Evolutionary conservation across 805 yeast genomes (phyloP).

Genomic region (Sugiyamaella floridensis): DNA sequence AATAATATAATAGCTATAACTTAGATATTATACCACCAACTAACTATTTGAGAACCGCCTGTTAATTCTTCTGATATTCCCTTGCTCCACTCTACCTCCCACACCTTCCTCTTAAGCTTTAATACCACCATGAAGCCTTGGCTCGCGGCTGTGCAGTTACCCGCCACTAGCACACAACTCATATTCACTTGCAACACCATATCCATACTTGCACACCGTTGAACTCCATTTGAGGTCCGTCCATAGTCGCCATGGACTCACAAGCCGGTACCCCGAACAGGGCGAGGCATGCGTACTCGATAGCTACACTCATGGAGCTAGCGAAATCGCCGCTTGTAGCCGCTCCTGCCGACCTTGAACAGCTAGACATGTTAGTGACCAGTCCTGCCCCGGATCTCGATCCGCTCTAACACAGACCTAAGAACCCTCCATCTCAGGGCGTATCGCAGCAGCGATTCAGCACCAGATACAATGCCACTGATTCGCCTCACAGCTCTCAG

Average conservation of each 20-base stretch:
- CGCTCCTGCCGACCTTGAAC: constrained; percentile 9
- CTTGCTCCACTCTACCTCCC: not conserved
- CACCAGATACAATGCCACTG: not conserved
- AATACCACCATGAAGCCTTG: no score
- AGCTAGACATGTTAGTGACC: not conserved
- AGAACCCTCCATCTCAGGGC: no score
- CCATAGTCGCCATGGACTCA: not conserved
- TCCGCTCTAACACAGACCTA: no score
- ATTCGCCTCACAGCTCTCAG: not conserved
- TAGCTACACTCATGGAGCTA: constrained; percentile 11
- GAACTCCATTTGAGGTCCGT: not conserved
- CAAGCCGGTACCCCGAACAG: not conserved
- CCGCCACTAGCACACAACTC: no score
- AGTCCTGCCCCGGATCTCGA: no score
- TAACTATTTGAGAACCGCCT: no score
- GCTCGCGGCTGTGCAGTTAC: no score
- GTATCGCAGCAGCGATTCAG: no score
- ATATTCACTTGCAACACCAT: not conserved
- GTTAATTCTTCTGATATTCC: not conserved
- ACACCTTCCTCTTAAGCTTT: not conserved
- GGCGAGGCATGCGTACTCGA: constrained; percentile 2
- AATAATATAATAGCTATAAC: no score
- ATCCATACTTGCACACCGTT: not conserved
- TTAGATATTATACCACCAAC: no score
- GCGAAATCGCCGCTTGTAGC: constrained; percentile 15